phyloP scores from a whole-genome alignment of 2,329 filamentous ascomycete species.

The Penicillium digitatum region DNA sequence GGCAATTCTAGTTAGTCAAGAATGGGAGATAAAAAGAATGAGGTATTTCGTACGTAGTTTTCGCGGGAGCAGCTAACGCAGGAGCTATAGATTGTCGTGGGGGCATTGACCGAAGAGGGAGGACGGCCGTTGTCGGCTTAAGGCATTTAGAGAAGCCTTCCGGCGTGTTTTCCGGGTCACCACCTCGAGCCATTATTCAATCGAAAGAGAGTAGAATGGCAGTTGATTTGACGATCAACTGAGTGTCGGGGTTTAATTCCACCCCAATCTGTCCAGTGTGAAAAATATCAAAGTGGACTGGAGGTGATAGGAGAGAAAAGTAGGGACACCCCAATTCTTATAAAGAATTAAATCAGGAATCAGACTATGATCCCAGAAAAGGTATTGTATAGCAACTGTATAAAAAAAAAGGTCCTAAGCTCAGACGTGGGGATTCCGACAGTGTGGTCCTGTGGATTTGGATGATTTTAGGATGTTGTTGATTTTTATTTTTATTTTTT shows the following conservation, averaged over 20 bases:
- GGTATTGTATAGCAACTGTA: not conserved
- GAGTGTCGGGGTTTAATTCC: slow-evolving; percentile 16
- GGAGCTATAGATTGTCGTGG: slow-evolving; percentile 28
- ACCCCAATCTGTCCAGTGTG: not conserved
- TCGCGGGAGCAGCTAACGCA: slow-evolving; percentile 14
- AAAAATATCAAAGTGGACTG: not conserved
- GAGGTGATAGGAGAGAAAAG: not conserved
- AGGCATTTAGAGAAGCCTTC: slow-evolving; percentile 40
- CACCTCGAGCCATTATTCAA: slow-evolving; percentile 27
- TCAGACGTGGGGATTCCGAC: slow-evolving; percentile 4
- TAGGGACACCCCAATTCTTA: not conserved
- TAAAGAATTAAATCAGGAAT: not conserved
- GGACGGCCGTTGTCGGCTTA: slow-evolving; percentile 38
- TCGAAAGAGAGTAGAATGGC: slow-evolving; percentile 13
- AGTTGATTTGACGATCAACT: slow-evolving; percentile 12
- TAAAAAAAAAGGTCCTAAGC: not conserved
- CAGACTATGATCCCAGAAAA: not conserved
- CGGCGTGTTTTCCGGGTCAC: slow-evolving; percentile 20
- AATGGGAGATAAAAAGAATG: not conserved
- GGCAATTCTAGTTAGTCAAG: not conserved
- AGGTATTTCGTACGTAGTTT: slow-evolving; percentile 16
- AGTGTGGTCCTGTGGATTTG: slow-evolving; percentile 2
- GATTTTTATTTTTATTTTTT: not conserved
- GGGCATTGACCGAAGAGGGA: slow-evolving; percentile 31
- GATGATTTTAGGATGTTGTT: not conserved